Percentiles rank a stretch among this genome's conserved stretches.
phyloP scores from a whole-genome alignment of 345 rosid species.

The Populus pruinosa region DNA sequence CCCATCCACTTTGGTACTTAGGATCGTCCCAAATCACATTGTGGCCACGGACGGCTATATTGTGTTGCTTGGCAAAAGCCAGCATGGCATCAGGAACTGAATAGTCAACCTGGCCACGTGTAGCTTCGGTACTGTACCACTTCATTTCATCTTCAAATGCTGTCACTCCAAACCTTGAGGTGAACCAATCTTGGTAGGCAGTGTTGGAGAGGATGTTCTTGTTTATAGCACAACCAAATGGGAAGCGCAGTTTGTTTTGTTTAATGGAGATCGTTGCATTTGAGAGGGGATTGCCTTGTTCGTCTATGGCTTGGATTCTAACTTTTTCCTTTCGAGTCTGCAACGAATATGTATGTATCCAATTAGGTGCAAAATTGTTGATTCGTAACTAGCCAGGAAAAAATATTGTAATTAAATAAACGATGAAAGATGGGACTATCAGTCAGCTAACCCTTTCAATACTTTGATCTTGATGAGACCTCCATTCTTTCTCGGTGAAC shows the following conservation, averaged over 20 bases:
- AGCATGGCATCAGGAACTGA: conserved; percentile 55
- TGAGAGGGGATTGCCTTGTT: conserved; percentile 40
- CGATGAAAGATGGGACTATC: too few relatives aligned
- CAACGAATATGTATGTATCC: background rate
- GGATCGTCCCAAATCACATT: conserved; percentile 69
- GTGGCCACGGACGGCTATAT: conserved; percentile 63
- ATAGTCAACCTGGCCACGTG: conserved; percentile 50
- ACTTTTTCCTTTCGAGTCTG: conserved; percentile 45
- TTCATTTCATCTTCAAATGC: conserved; percentile 73
- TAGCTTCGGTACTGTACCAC: conserved; percentile 61
- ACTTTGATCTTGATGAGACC: conserved; percentile 55
- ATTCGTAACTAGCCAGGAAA: too few relatives aligned
- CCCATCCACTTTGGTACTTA: conserved; percentile 46
- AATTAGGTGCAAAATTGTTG: background rate
- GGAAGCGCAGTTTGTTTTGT: conserved; percentile 41
- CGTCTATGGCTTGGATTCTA: conserved; percentile 44
- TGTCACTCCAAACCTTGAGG: conserved; percentile 57
- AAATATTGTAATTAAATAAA: too few relatives aligned
- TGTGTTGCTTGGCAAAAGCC: conserved; percentile 37
- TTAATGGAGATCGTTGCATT: conserved; percentile 47
- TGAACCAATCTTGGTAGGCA: conserved; percentile 67
- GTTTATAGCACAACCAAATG: conserved; percentile 62
- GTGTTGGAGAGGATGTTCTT: conserved; percentile 55
- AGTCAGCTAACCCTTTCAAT: conserved; percentile 36
- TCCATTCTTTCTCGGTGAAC: conserved; percentile 70